Conservation (phyloP, 345 rosid species). For the Erodium maritimum region DNA sequence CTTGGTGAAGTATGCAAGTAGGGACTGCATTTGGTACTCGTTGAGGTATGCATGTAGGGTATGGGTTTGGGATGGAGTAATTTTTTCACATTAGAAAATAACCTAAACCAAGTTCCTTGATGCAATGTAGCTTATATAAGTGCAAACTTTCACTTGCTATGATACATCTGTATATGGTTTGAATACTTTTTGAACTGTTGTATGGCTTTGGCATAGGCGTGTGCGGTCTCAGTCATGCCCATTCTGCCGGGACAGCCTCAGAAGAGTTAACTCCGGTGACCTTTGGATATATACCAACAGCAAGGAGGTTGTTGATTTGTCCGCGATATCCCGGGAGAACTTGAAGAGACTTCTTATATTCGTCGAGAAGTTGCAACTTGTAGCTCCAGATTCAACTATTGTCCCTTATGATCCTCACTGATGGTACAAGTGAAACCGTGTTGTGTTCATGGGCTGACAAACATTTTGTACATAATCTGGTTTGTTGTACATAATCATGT, state of each 20-base stretch:
- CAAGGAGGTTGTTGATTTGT: conserved; percentile 36
- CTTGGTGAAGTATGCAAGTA: no score
- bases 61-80: no score
- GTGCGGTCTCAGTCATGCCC: conserved; percentile 79
- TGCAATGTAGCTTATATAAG: no score
- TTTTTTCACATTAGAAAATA: no score
- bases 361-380: conserved; percentile 51
- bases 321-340: conserved; percentile 46
- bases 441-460: neutral
- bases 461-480: conserved; percentile 10
- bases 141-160: no score
- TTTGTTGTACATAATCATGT: conserved; percentile 13
- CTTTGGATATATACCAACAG: conserved; percentile 59
- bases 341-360: conserved; percentile 53
- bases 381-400: conserved; percentile 34
- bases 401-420: conserved; percentile 32
- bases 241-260: conserved; percentile 74
- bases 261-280: conserved; percentile 63
- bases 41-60: no score
- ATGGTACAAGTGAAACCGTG: conserved; percentile 13
- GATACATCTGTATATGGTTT: no score
- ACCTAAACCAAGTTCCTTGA: no score
- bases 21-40: no score
- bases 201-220: conserved; percentile 28
- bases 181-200: conserved; percentile 1